Percentiles rank a stretch among this genome's conserved stretches.
phyloP scores from a whole-genome alignment of 495 filamentous ascomycete species.

The Bathelium albidoporum region DNA sequence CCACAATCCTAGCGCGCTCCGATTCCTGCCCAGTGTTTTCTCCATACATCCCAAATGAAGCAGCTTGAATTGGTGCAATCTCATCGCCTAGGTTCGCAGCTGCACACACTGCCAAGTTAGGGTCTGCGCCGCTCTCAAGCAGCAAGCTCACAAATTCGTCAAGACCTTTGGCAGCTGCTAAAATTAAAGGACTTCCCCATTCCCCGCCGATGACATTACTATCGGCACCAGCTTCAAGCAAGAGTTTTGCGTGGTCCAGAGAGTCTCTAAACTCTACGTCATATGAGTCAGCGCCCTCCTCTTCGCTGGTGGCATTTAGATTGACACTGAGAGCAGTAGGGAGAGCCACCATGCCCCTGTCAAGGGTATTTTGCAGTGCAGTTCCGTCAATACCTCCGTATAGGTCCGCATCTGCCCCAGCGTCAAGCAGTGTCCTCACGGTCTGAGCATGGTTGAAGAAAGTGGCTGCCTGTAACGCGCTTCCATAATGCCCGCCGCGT shows the following conservation, averaged over 20 bases:
- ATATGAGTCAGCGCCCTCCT: background rate
- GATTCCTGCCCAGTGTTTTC: too few species aligned
- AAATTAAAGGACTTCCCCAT: background rate
- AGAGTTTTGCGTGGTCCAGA: background rate
- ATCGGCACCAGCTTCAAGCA: background rate
- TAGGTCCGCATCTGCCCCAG: slow-evolving; percentile 12
- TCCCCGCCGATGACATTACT: background rate
- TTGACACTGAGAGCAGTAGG: slow-evolving; percentile 12
- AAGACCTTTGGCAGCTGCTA: background rate
- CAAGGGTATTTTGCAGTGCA: slow-evolving; percentile 9
- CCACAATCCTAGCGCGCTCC: slow-evolving; percentile 6
- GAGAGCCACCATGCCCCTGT: slow-evolving; percentile 12
- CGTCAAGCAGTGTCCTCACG: slow-evolving; percentile 8
- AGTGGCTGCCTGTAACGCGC: slow-evolving; percentile 15
- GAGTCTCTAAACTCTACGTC: background rate
- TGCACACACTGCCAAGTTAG: background rate
- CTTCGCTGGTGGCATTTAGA: slow-evolving; percentile 1
- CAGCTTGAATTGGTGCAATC: background rate
- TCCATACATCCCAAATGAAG: background rate
- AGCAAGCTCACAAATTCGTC: background rate
- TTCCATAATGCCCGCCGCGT: slow-evolving; percentile 13
- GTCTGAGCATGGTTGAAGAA: slow-evolving; percentile 3
- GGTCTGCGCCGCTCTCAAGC: background rate
- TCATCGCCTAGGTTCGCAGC: background rate
- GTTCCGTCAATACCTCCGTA: slow-evolving; percentile 9